These are phyloP conservation scores for Loxodes magnus DNA, from an alignment of 73 alveolate species.

Conservation along the genomic window DNA sequence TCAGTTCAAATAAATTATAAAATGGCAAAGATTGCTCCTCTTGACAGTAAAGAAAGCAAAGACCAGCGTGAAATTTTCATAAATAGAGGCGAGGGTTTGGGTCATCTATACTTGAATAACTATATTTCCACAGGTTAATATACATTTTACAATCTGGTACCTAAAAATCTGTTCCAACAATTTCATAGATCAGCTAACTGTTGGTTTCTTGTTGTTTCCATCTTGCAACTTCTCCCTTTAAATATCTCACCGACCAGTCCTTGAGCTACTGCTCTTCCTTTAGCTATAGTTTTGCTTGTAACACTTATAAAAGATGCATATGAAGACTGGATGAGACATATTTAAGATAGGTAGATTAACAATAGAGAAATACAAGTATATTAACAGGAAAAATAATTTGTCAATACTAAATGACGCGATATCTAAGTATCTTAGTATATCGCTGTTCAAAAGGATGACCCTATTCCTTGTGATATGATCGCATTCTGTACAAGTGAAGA, in stretches of 20 bases:
- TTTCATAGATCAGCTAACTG: slow-evolving; percentile 57
- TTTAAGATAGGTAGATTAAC: slow-evolving; percentile 44
- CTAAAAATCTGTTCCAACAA: slow-evolving; percentile 58
- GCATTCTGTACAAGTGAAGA: slow-evolving; percentile 48
- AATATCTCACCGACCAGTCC: slow-evolving; percentile 23
- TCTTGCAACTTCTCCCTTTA: slow-evolving; percentile 40
- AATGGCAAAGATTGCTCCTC: too few species aligned
- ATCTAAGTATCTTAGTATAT: slow-evolving; percentile 38
- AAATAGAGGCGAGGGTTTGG: background rate
- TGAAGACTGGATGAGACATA: slow-evolving; percentile 68
- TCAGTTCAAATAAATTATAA: too few species aligned
- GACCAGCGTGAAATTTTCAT: background rate
- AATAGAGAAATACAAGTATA: slow-evolving; percentile 23
- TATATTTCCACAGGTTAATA: slow-evolving; percentile 39
- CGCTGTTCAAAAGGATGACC: slow-evolving; percentile 45
- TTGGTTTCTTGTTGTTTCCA: slow-evolving; percentile 67
- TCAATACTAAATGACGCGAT: slow-evolving; percentile 38
- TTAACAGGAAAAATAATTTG: slow-evolving; percentile 17
- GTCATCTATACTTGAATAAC: background rate
- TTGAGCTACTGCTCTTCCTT: slow-evolving; percentile 64
- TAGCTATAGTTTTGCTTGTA: slow-evolving; percentile 54
- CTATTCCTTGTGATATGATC: slow-evolving; percentile 73
- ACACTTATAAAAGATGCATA: slow-evolving; percentile 74
- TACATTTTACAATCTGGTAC: slow-evolving; percentile 27
- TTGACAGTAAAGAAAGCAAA: background rate